Base-by-base conservation (phyloP, 139 green algal genomes). In the Chlamydomonas eustigma region DNA sequence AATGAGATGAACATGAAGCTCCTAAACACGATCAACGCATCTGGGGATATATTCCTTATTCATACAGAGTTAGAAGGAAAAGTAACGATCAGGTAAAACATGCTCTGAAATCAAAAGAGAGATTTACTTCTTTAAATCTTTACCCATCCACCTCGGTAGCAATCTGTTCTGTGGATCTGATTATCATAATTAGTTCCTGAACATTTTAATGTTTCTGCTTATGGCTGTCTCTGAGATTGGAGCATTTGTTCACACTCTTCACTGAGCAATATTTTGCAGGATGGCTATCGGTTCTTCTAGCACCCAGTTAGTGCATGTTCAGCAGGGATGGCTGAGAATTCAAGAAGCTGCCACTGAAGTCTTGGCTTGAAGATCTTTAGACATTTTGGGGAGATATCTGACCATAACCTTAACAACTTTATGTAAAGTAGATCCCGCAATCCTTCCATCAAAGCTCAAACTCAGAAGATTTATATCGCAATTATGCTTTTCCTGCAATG, bases 281-380 rank as follows among this genome's bases (percentile, higher is more conserved):
- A 4, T 75, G 4, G 68, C 68, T 5, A 28, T 75, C 4, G 68
- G 68, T 58, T 34, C 68, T 66, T 28, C 39, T 25, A 32, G 72
- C 58, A 88, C 81, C n/a, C 87, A 90, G 77, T 58, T 79, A 65
- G 30, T 64, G 31, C 87, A 95, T 76, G 80, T 95, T n/a, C 64
- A 87, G 28, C 58, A 70, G 58, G 58, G 25, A 18, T 70, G 58
- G 58, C 28, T 70, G 58, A 28, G 8, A 32, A 70, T 70, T 28
- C 58, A 70, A 28, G 58, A 32, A 8, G 58, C 58, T 37, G 58
- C 58, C n/a, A n/a, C n/a, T n/a, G n/a, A n/a, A n/a, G n/a, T n/a
- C n/a, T n/a, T n/a, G n/a, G n/a, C n/a, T n/a, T n/a, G n/a, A n/a
- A n/a, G n/a, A n/a, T n/a, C n/a, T n/a, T n/a, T n/a, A n/a, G n/a